Evolutionary conservation across 176 grass and related monocot species (phyloP), one percentile per base, ranked within the genome.

Genomic region (Aegilops tauschii): DNA sequence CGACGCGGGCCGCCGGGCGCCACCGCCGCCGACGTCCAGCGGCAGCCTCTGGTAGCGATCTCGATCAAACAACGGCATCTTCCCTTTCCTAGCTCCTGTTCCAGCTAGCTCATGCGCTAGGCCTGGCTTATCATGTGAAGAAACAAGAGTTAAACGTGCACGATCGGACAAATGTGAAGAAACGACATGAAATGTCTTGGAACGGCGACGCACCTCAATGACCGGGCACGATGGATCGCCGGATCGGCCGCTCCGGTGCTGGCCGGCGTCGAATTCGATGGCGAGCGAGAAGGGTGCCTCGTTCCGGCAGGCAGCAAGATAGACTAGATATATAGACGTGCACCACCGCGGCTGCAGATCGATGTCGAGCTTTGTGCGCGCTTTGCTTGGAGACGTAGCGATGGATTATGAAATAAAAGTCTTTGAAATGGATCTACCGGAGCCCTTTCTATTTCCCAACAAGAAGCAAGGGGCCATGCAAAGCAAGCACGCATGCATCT

Each of bases 1-100:
- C 75, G 88, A 95, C 12, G 91, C 89, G 39, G 93, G 72, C 69
- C 89, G 75, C 64, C 84, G 79, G 4, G 35, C 49, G 4, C 31
- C 8, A 1, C 62, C 78, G 42, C 36, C 74, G 13, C 59, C 25
- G 62, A 29, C 61, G 27, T 81, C 79, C 17, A 81, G 79, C 61
- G 62, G 79, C 72, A 89, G 79, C 52, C 82, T 73, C 79, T 89
- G 86, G 85, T 90, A 90, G 12, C 88, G 79, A 54, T 86, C 91
- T 82, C 88, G 94, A 58, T 80, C 86, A 40, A 98, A 94, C 86
- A 93, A 42, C 76, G 92, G 89, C 94, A 97, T 97, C 79, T 65
- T 80, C 27, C 18, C 29, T 11, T 54, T 14, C 30, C 16, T 29
- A 13, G 16, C 29, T 32, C 27, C 12, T 10, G 23, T 54, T 17